Evolutionary conservation across 345 rosid genomes (phyloP), one percentile per base, ranked within the genome.

Genomic region (Laguncularia racemosa): DNA sequence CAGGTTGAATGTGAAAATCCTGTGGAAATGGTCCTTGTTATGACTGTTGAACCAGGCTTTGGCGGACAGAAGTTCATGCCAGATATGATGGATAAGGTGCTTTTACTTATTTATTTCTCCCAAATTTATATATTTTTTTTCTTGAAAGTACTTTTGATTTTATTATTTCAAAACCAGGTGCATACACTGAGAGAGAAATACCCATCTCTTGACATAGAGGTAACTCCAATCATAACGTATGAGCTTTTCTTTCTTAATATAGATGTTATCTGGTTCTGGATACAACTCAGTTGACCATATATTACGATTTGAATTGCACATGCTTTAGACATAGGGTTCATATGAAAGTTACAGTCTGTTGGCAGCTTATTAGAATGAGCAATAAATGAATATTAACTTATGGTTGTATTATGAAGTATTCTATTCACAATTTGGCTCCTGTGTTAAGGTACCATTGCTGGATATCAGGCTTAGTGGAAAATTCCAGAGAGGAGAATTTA

Each of bases 41-140:
- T 91, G 96, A 88, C 96, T 5, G 92, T 88, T 17, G 95, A 88
- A 64, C 95, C 90, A 69, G 96, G 92, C 56, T 88, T 88, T 68
- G 96, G 96, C 12, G 98, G 96, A 48, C 95, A 88, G 64, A 86
- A 86, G 73, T 92, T 92, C 78, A 92, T 92, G 91, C 91, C 81
- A 18, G 75, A 60, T 38, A 89, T 64, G 78, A 92, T 92, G 95
- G 87, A 85, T 43, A 92, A 86, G 89, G 96, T 91, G 46, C 13
- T 20, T 17, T 10, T n/a, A 12, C 43, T 53, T 21, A 47, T 20
- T 2, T 49, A 44, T 16, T 17, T 11, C 11, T 16, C 5, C 28
- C 13, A 13, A 16, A 10, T 12, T 3, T 51, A 10, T 12, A 51
- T 14, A 13, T 45, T 40, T 13, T 5, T 53, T 57, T 16, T 53